Evolutionary conservation across 352 stramenopile genomes (phyloP).

Genomic region (Pythium monospermum): DNA sequence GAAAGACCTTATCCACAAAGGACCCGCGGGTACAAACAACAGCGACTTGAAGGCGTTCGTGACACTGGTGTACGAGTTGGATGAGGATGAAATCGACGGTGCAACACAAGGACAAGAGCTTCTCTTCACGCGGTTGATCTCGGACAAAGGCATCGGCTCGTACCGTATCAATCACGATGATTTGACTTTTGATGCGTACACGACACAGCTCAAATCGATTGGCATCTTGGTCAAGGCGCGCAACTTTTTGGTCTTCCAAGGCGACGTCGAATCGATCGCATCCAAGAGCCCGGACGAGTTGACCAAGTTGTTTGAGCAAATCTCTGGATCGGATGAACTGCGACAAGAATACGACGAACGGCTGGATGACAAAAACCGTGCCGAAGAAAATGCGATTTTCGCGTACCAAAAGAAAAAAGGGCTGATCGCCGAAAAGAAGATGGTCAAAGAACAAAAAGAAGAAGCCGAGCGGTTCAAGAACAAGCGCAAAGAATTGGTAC

Average conservation of each 20-base stretch:
- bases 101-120: constrained; percentile 62
- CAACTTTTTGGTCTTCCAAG: constrained; percentile 99
- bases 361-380: constrained; percentile 88
- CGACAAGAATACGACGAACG: constrained; percentile 78
- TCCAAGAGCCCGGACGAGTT: constrained; percentile 95
- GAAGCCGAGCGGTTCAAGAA: constrained; percentile 84
- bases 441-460: constrained; percentile 94
- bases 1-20: constrained; percentile 95
- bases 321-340: constrained; percentile 89
- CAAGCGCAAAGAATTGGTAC: constrained; percentile 62
- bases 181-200: constrained; percentile 91
- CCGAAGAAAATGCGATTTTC: constrained; percentile 93
- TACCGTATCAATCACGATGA: constrained; percentile 81
- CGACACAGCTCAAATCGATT: constrained; percentile 92
- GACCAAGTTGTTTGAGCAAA: constrained; percentile 97
- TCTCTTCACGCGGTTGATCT: constrained; percentile 93
- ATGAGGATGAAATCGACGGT: constrained; percentile 48
- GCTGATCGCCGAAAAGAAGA: constrained; percentile 88
- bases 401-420: constrained; percentile 96
- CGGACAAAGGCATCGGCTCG: constrained; percentile 77
- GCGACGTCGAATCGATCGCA: constrained; percentile 97
- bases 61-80: constrained; percentile 93
- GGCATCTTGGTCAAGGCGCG: constrained; percentile 97
- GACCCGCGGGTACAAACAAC: constrained; percentile 26
- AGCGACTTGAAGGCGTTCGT: constrained; percentile 70